Evolutionary conservation across 1,284 basidiomycete species (phyloP).

Genomic region (Volvariella volvacea): DNA sequence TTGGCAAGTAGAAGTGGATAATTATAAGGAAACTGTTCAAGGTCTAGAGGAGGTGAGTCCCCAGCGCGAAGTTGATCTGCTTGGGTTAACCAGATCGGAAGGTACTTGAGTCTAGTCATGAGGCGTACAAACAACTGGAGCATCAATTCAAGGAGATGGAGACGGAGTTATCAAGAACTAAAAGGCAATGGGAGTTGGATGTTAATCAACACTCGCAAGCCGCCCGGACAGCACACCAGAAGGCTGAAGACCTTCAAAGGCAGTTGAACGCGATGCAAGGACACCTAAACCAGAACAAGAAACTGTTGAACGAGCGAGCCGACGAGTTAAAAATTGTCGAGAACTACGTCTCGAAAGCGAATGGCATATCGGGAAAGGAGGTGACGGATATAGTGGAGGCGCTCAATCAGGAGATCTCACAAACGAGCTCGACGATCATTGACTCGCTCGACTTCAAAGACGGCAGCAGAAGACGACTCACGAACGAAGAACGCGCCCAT

Average conservation of each 20-base stretch:
- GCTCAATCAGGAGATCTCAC: constrained; percentile 44
- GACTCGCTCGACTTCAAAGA: constrained; percentile 32
- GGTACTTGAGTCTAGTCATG: no score
- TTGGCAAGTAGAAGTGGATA: no score
- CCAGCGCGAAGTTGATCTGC: no score
- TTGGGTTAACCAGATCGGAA: no score
- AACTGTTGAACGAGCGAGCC: constrained; percentile 33
- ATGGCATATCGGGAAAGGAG: constrained; percentile 39
- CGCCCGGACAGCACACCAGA: background rate
- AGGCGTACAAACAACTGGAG: no score
- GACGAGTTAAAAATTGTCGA: constrained; percentile 40
- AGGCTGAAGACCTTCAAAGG: constrained; percentile 3
- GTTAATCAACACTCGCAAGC: no score
- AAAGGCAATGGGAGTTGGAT: no score
- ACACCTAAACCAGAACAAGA: constrained; percentile 22
- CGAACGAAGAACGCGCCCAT: background rate
- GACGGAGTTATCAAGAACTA: no score
- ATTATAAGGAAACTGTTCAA: no score
- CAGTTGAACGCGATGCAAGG: constrained; percentile 9
- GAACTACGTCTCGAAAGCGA: constrained; percentile 37
- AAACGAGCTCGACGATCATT: constrained; percentile 39
- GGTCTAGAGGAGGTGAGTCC: no score
- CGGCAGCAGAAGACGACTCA: background rate
- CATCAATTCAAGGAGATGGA: no score
- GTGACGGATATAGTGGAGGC: constrained; percentile 36